Conservation (phyloP, 2,329 filamentous ascomycete genomes). For the Xylaria arbuscula region DNA sequence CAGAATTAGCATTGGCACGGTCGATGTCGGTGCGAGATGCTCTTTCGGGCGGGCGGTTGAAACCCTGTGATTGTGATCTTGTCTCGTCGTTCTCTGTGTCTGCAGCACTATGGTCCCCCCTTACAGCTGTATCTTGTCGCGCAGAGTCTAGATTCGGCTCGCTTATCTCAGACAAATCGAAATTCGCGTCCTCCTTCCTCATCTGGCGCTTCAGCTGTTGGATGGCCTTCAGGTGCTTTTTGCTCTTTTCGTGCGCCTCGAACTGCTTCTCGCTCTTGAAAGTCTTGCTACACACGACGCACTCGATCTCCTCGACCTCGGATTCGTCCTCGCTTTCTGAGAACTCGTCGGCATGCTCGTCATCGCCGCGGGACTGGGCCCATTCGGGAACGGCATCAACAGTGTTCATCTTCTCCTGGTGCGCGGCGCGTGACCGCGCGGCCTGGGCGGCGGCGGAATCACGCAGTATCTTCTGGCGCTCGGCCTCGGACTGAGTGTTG, state of each 20-base stretch:
- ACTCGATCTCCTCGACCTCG: conserved; percentile 73
- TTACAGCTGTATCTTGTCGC: conserved; percentile 21
- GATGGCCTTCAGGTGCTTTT: conserved; percentile 91
- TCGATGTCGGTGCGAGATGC: conserved; percentile 27
- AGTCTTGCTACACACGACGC: conserved; percentile 78
- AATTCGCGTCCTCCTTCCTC: conserved; percentile 77
- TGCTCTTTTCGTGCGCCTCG: conserved; percentile 93
- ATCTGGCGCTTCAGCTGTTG: conserved; percentile 84
- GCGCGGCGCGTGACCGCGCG: conserved; percentile 81
- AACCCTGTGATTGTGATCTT: conserved; percentile 19
- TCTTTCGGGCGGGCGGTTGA: conserved; percentile 16
- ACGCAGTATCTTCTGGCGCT: conserved; percentile 81
- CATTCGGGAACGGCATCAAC: conserved; percentile 76
- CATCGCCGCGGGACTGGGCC: conserved; percentile 71
- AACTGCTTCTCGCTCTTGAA: conserved; percentile 96
- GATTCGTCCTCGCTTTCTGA: conserved; percentile 66
- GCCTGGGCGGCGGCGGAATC: conserved; percentile 86
- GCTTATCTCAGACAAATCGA: conserved; percentile 59
- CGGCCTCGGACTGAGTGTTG: conserved; percentile 80
- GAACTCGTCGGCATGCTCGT: conserved; percentile 65
- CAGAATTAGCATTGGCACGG: conserved; percentile 22
- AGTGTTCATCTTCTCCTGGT: conserved; percentile 77
- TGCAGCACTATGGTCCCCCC: conserved; percentile 19
- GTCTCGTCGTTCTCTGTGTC: conserved; percentile 12
- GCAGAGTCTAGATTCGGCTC: conserved; percentile 13